Evolutionary conservation across 2,329 filamentous ascomycete species (phyloP).

Genomic region (Botrytis porri): DNA sequence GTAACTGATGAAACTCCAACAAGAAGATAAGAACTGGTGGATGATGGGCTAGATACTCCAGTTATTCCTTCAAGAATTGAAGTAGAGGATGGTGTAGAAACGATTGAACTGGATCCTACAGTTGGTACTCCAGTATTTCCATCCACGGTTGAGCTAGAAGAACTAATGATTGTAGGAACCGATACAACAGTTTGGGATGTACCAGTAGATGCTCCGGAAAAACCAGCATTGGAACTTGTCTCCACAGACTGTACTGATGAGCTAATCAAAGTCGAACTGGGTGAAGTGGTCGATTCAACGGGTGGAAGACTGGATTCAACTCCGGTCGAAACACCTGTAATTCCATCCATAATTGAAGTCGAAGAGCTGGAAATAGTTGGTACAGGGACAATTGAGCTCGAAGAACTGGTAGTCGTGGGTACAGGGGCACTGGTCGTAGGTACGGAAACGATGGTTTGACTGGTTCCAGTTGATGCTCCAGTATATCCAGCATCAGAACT

Average conservation of each 20-base stretch:
- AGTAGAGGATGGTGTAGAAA: neutral
- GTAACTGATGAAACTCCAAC: conserved; percentile 7
- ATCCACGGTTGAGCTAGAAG: neutral
- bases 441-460: conserved; percentile 19
- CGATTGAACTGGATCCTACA: neutral
- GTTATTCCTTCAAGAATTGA: neutral
- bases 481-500: conserved; percentile 1
- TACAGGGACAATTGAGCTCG: neutral
- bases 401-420: neutral
- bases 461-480: conserved; percentile 19
- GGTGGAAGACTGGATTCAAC: neutral
- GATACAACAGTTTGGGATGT: neutral
- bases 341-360: neutral
- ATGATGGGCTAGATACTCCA: neutral
- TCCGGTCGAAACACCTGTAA: conserved; percentile 1
- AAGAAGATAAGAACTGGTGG: conserved; percentile 6
- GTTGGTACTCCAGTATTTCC: neutral
- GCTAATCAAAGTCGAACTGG: neutral
- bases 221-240: neutral
- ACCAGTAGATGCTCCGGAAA: conserved; percentile 14
- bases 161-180: neutral
- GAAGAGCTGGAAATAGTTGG: neutral
- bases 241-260: neutral
- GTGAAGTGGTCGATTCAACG: neutral
- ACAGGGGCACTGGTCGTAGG: neutral